Evolutionary conservation across 306 rosid species (phyloP).

Genomic region (Coriaria nepalensis): DNA sequence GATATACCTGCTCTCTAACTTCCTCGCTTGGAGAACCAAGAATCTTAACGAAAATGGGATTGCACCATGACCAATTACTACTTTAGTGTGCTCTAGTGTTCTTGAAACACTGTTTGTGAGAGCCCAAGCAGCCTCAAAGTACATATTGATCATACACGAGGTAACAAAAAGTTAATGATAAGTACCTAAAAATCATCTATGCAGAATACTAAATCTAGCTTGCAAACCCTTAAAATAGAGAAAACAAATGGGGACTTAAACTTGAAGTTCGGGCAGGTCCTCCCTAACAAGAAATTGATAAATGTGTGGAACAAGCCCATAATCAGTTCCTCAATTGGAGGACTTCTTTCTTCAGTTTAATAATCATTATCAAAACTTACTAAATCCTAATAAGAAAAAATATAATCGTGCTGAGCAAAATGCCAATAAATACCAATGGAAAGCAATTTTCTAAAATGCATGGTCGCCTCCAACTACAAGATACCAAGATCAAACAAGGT

Average conservation of each 20-base stretch:
- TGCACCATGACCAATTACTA: constrained; percentile 65
- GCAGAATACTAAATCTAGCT: neutral
- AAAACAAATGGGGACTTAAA: constrained; percentile 4
- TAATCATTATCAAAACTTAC: neutral
- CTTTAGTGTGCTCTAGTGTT: constrained; percentile 55
- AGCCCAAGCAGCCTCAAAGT: constrained; percentile 83
- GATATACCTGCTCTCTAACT: constrained; percentile 63
- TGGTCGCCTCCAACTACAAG: constrained; percentile 53
- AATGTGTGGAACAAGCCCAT: constrained; percentile 62
- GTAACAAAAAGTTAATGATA: constrained; percentile 10
- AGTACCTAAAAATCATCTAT: constrained; percentile 2
- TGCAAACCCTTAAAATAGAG: neutral
- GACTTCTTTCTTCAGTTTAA: constrained; percentile 36
- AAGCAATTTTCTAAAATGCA: constrained; percentile 57
- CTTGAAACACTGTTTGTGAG: constrained; percentile 66
- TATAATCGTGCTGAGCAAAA: neutral
- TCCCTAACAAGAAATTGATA: constrained; percentile 58
- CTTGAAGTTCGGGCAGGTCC: constrained; percentile 66
- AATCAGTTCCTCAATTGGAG: constrained; percentile 69
- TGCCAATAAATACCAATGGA: constrained; percentile 35
- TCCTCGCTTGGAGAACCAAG: constrained; percentile 64
- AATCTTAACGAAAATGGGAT: constrained; percentile 60
- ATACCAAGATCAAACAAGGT: constrained; percentile 42
- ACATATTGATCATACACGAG: neutral
- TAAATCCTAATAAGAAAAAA: neutral